Conservation (phyloP, 1,284 basidiomycete species). For the Cutaneotrichosporon sp. region DNA sequence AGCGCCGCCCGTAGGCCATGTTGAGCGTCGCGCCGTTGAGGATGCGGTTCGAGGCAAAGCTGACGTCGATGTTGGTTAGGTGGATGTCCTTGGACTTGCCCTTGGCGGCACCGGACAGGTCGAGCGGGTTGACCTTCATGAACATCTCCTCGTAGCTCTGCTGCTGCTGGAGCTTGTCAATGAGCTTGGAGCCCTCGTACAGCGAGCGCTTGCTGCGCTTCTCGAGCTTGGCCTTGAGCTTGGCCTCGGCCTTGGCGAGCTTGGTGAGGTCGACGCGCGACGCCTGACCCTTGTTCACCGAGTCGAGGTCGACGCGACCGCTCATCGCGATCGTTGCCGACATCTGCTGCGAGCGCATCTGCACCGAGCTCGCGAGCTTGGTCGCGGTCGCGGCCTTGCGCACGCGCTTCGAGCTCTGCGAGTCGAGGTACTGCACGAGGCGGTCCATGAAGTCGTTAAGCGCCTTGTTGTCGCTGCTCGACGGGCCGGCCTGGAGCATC, state of each 20-base stretch:
- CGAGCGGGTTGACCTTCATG: slow-evolving; percentile 97
- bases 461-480: slow-evolving; percentile 42
- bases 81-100: slow-evolving; percentile 97
- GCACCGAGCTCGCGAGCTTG: slow-evolving; percentile 89
- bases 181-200: slow-evolving; percentile 93
- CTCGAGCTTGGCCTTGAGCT: slow-evolving; percentile 96
- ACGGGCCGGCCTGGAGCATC: slow-evolving; percentile 60
- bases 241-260: slow-evolving; percentile 97
- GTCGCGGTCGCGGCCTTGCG: slow-evolving; percentile 58
- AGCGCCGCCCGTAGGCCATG: slow-evolving; percentile 82
- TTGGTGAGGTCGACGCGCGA: slow-evolving; percentile 97
- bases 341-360: slow-evolving; percentile 81
- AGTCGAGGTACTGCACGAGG: slow-evolving; percentile 65
- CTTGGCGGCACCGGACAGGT: slow-evolving; percentile 74
- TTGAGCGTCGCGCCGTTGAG: slow-evolving; percentile 76
- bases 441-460: slow-evolving; percentile 58
- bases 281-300: slow-evolving; percentile 89
- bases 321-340: slow-evolving; percentile 79
- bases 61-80: slow-evolving; percentile 92
- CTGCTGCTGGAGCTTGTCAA: slow-evolving; percentile 91
- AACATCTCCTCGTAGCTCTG: slow-evolving; percentile 99
- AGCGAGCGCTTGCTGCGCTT: slow-evolving; percentile 85
- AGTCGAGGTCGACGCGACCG: slow-evolving; percentile 89
- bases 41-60: slow-evolving; percentile 90
- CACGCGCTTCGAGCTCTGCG: slow-evolving; percentile 63